A percentile compares a stretch with the other conserved stretches of the same genome.
Evolutionary conservation across 345 rosid genomes (phyloP).

Genomic region (Physaria fendleri): DNA sequence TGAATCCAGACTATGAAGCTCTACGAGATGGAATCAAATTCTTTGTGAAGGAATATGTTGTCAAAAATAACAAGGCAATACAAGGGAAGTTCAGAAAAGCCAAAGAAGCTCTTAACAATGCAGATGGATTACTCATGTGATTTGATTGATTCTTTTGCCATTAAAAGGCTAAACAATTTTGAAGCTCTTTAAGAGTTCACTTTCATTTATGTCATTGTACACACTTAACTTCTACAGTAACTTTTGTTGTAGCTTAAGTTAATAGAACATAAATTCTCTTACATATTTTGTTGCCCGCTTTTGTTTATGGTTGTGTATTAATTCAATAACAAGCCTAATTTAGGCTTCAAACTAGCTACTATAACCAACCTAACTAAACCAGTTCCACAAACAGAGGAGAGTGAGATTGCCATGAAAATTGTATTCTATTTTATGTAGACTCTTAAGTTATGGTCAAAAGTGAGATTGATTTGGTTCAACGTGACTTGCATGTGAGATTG

Average conservation of each 20-base stretch:
- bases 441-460: slow-evolving; percentile 2
- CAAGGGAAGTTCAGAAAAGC: slow-evolving; percentile 49
- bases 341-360: slow-evolving; percentile 22
- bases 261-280: no score
- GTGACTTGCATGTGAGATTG: slow-evolving; percentile 1
- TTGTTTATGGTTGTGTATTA: not conserved
- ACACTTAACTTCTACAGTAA: not conserved
- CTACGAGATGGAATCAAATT: slow-evolving; percentile 62
- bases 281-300: no score
- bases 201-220: slow-evolving; percentile 4
- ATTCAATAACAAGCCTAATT: slow-evolving; percentile 12
- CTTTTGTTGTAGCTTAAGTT: not conserved
- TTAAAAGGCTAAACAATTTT: not conserved
- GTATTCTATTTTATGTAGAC: slow-evolving; percentile 20
- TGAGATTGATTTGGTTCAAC: not conserved
- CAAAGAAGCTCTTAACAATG: slow-evolving; percentile 70
- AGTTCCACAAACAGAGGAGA: not conserved
- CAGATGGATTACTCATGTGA: slow-evolving; percentile 60
- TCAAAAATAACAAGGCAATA: slow-evolving; percentile 39
- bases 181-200: not conserved
- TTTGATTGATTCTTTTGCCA: not conserved
- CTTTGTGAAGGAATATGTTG: slow-evolving; percentile 64
- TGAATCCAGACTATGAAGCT: slow-evolving; percentile 56
- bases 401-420: not conserved
- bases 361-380: slow-evolving; percentile 21